Evolutionary conservation across 176 grass and related monocot species (phyloP), one percentile per base, ranked within the genome.

Genomic region (Guadua angustifolia): DNA sequence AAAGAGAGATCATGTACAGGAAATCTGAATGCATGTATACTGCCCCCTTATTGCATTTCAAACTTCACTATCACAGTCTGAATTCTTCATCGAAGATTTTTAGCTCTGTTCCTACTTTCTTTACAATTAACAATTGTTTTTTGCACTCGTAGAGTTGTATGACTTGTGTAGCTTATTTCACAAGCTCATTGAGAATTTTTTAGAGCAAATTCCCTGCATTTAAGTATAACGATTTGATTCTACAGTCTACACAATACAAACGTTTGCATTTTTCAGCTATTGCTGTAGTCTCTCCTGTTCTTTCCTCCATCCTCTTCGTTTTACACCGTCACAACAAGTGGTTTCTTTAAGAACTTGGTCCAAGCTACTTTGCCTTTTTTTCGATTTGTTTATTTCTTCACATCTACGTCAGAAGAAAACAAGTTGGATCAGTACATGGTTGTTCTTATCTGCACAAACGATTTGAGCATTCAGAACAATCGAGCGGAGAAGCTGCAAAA

Each of bases 361-460:
- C 32, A 5, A 10, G 2, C 17, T 14, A 18, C 35, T 57, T 56
- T 16, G 13, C 44, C 15, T 36, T 39, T 42, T 2, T 17, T 10
- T 2, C 38, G 8, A 6, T 18, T 44, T 42, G 7, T 65, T 63
- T 38, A 17, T 13, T 5, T 43, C 21, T 32, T 9, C n/a, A 43
- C 10, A 16, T 53, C 82, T 22, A 29, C 29, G 29, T 29, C 29
- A 29, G 59, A 29, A 25, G 61, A 56, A 42, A 14, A 12, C 82
- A 75, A 84, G 57, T 64, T 53, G 58, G 45, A 75, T 42, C 45
- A 8, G 8, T 8, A 36, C 21, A 49, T n/a, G 44, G 32, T 24
- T 61, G 42, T 14, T 75, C 59, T 83, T 51, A 63, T 74, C 29
- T 12, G 63, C 58, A 65, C 33, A 29, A 64, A 55, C n/a, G 21